Percentiles rank a stretch among this genome's conserved stretches.
phyloP scores from a whole-genome alignment of 78 protist genomes.

The slime mould (Dictyostelium discoideum) region DNA sequence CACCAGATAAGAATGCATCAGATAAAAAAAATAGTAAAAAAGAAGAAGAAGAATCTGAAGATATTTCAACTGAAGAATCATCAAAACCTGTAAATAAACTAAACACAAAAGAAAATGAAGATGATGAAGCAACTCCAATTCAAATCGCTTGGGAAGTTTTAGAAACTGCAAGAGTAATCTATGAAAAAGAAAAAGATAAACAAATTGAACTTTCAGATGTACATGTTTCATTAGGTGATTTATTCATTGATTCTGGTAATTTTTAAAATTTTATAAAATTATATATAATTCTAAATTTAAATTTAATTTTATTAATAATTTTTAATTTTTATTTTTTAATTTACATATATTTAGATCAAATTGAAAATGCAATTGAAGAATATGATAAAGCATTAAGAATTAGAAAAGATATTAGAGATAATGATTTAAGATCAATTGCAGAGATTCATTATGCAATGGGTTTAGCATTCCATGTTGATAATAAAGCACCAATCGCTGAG shows the following conservation, averaged over 20 bases:
- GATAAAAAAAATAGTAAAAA: not conserved
- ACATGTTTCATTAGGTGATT: conserved; percentile 35
- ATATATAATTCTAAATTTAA: not conserved
- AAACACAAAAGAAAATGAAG: not conserved
- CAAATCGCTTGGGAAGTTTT: conserved; percentile 47
- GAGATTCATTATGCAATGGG: conserved; percentile 34
- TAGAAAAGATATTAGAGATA: conserved; percentile 2
- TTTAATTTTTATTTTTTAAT: not conserved
- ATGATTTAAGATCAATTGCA: conserved; percentile 6
- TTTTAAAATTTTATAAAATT: too few species aligned
- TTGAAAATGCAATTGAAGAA: conserved; percentile 51
- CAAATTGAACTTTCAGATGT: conserved; percentile 23
- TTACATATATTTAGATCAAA: not conserved
- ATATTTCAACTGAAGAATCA: conserved; percentile 5
- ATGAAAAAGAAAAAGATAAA: conserved; percentile 21
- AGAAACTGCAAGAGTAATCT: conserved; percentile 56
- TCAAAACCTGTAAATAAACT: not conserved
- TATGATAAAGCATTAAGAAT: conserved; percentile 34
- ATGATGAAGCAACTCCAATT: not conserved
- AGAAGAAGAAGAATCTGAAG: not conserved
- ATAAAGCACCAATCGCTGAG: conserved; percentile 35
- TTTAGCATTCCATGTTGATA: conserved; percentile 32
- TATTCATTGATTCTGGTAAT: conserved; percentile 42
- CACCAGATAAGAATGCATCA: not conserved
- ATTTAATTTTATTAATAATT: not conserved